Conservation (phyloP, 2,329 filamentous ascomycete species). For the Pseudogymnoascus sp. region DNA sequence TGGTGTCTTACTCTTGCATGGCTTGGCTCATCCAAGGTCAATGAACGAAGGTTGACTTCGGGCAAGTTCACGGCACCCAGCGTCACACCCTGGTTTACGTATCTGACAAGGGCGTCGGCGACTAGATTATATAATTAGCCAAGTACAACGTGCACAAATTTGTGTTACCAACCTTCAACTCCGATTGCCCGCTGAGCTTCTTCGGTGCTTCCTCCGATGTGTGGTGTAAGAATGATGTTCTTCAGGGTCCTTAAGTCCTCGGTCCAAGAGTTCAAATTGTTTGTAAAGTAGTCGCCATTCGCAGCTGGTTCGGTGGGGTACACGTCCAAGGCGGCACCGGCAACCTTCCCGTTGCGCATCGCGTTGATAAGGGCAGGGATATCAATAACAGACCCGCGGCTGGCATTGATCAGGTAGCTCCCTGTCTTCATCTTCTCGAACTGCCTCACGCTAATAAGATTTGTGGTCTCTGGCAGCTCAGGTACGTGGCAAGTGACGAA, state of each 20-base stretch:
- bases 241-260: slow-evolving; percentile 76
- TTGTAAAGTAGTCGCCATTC: slow-evolving; percentile 93
- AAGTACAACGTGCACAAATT: slow-evolving; percentile 3
- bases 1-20: slow-evolving; percentile 61
- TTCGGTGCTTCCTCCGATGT: slow-evolving; percentile 96
- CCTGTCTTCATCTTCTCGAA: slow-evolving; percentile 86
- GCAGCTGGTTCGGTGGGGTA: slow-evolving; percentile 89
- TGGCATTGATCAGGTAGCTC: slow-evolving; percentile 92
- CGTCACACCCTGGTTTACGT: slow-evolving; percentile 92
- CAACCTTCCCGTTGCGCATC: slow-evolving; percentile 77
- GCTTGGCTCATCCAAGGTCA: slow-evolving; percentile 82
- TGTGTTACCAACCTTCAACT: slow-evolving; percentile 54
- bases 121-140: slow-evolving; percentile 41
- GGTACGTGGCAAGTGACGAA: slow-evolving; percentile 95
- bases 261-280: slow-evolving; percentile 72
- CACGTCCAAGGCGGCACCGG: slow-evolving; percentile 91
- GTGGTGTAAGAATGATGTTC: slow-evolving; percentile 91
- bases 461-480: slow-evolving; percentile 83
- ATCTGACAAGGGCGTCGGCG: slow-evolving; percentile 75
- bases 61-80: slow-evolving; percentile 92
- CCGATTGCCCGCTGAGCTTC: slow-evolving; percentile 96
- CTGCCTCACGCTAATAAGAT: slow-evolving; percentile 76
- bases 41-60: slow-evolving; percentile 82
- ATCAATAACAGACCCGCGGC: slow-evolving; percentile 86
- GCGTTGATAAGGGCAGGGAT: slow-evolving; percentile 86